Conservation (phyloP, 345 rosid species). For the Rhizophora mangle region DNA sequence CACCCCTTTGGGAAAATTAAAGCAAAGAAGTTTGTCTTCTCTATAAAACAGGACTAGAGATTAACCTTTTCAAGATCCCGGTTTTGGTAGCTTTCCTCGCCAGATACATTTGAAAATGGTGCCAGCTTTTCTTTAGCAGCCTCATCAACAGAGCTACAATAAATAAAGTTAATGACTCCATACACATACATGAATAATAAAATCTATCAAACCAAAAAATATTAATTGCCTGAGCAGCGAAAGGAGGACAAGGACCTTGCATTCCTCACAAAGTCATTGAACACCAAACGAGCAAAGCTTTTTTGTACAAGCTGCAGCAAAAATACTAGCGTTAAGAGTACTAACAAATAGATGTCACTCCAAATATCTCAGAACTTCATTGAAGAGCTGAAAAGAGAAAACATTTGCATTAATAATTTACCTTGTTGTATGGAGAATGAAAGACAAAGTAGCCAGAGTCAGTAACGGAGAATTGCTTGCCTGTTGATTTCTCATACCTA, state of each 20-base stretch:
- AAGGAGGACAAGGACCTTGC: conserved; percentile 57
- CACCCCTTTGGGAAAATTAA: background rate
- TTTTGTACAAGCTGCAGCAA: conserved; percentile 93
- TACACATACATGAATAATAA: background rate
- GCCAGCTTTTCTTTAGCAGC: conserved; percentile 71
- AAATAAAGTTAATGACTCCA: conserved; percentile 10
- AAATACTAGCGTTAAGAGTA: conserved; percentile 16
- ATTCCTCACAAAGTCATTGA: conserved; percentile 73
- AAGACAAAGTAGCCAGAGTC: conserved; percentile 83
- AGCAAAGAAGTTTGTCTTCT: background rate
- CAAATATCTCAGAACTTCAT: background rate
- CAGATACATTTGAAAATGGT: conserved; percentile 68
- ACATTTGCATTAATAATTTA: conserved; percentile 17
- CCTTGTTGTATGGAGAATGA: conserved; percentile 99
- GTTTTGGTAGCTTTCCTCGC: conserved; percentile 90
- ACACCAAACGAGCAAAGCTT: conserved; percentile 90
- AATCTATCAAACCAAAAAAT: background rate
- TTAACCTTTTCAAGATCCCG: conserved; percentile 97
- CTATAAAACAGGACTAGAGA: background rate
- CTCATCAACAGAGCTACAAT: conserved; percentile 71
- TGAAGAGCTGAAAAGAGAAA: background rate
- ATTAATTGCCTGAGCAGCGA: background rate
- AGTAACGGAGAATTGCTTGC: conserved; percentile 71
- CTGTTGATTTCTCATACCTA: conserved; percentile 84
- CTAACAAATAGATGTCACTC: background rate